Evolutionary conservation across 2,329 filamentous ascomycete species (phyloP).

Genomic region (Penicillium sp.): DNA sequence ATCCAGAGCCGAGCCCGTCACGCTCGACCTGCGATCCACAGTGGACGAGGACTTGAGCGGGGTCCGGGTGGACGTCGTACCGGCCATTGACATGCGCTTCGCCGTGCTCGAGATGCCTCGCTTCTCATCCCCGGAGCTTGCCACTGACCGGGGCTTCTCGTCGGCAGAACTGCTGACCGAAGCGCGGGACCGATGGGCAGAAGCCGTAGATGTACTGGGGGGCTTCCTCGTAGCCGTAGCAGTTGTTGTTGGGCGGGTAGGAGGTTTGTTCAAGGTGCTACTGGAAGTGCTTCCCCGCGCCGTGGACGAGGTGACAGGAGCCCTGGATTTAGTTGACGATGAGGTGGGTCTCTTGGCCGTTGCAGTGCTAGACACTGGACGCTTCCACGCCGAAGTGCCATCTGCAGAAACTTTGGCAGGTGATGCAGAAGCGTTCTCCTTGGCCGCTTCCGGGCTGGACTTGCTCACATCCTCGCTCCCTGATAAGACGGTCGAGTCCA

Average conservation of each 20-base stretch:
- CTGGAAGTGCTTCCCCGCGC: slow-evolving; percentile 28
- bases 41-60: slow-evolving; percentile 32
- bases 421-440: slow-evolving; percentile 30
- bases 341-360: slow-evolving; percentile 35
- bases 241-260: slow-evolving; percentile 38
- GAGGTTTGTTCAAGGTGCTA: slow-evolving; percentile 42
- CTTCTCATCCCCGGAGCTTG: slow-evolving; percentile 44
- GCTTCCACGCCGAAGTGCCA: slow-evolving; percentile 28
- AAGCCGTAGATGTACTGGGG: slow-evolving; percentile 31
- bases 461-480: slow-evolving; percentile 31
- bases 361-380: slow-evolving; percentile 32
- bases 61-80: slow-evolving; percentile 33
- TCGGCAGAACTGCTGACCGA: slow-evolving; percentile 43
- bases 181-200: slow-evolving; percentile 38
- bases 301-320: slow-evolving; percentile 21
- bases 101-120: slow-evolving; percentile 39
- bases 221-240: slow-evolving; percentile 34
- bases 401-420: slow-evolving; percentile 30
- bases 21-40: slow-evolving; percentile 36
- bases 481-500: slow-evolving; percentile 31
- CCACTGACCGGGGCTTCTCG: slow-evolving; percentile 38
- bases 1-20: slow-evolving; percentile 33
- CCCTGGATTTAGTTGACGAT: slow-evolving; percentile 28
- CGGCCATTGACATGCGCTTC: slow-evolving; percentile 43
- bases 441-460: slow-evolving; percentile 35